Evolutionary conservation across 2,329 filamentous ascomycete genomes (phyloP), one percentile per base, ranked within the genome.

Genomic region (Ophiostoma fasciatum): DNA sequence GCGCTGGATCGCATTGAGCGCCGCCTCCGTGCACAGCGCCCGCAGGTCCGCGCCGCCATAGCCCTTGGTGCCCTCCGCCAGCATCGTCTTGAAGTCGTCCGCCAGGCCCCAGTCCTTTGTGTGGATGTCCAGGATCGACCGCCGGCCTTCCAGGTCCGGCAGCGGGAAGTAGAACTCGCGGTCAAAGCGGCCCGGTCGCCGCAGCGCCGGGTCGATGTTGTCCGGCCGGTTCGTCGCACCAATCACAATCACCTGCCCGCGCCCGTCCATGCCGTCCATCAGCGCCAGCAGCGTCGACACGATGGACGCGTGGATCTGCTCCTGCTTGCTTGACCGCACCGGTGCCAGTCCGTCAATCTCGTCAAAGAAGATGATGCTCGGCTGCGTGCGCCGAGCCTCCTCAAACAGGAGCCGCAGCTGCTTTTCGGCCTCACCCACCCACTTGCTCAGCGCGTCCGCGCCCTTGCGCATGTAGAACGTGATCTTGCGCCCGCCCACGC

Each of bases 391-490:
- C 42, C 88, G 73, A 13, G 90, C 90, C 58, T 98, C 90, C 49
- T 96, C 90, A 45, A 98, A 98, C 5, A 98, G 68, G 39, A 96
- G 62, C 31, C 90, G 78, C 36, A 98, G 71, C 54, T 98, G 90
- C 58, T 88, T 80, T 59, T 98, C 90, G 9, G 92, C 90, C 58
- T 98, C 90, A 52, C 90, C 90, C 35, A 98, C 90, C 90, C 90
- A 98, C 59, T 98, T 98, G 58, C 87, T 94, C 43, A 98, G 64
- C 13, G 87, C 87, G 67, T 98, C 90, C 18, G 90, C 92, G 53
- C 90, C 92, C 59, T 98, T 98, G 42, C 90, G 80, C 90, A 98
- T 98, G 59, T 96, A 98, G 49, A 98, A 98, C 0, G 87, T 96
- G 44, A 98, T 90, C 55, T 96, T 96, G 46, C 80, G 78, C 17